Conservation (phyloP, 2,329 filamentous ascomycete genomes). For the Macrophomina pseudophaseolina region DNA sequence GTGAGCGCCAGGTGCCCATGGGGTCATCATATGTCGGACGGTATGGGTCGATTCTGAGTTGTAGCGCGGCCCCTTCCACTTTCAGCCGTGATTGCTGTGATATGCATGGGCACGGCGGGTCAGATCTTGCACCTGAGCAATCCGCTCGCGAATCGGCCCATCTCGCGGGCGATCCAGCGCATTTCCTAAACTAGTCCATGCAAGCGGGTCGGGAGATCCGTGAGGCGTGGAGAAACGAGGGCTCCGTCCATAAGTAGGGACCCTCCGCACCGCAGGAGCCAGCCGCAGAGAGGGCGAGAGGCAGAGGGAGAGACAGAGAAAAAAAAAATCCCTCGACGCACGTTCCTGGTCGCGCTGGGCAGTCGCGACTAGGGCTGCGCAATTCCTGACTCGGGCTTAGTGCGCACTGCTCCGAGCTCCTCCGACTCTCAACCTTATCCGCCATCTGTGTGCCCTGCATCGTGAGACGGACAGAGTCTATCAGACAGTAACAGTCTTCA, state of each 20-base stretch:
- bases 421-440: not conserved
- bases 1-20: conserved; percentile 2
- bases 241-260: not conserved
- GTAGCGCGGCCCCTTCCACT: not conserved
- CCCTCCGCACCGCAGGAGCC: not conserved
- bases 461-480: not conserved
- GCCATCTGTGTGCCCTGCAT: not conserved
- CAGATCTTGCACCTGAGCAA: not conserved
- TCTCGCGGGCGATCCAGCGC: not conserved
- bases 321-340: conserved; percentile 12
- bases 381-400: not conserved
- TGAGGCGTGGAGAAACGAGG: not conserved
- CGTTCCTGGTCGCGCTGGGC: conserved; percentile 11
- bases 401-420: not conserved
- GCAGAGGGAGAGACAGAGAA: not conserved
- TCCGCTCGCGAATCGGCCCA: not conserved
- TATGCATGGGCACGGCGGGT: not conserved
- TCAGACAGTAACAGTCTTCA: not conserved
- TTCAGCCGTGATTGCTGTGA: not conserved
- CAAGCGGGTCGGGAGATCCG: conserved; percentile 7
- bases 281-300: not conserved
- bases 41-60: not conserved
- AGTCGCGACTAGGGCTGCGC: not conserved
- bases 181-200: not conserved
- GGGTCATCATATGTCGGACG: not conserved